A percentile compares a stretch with the other conserved stretches of the same genome.
Evolutionary conservation across 1,139 yeast species (phyloP).

Genomic region (Williopsis jadinii): DNA sequence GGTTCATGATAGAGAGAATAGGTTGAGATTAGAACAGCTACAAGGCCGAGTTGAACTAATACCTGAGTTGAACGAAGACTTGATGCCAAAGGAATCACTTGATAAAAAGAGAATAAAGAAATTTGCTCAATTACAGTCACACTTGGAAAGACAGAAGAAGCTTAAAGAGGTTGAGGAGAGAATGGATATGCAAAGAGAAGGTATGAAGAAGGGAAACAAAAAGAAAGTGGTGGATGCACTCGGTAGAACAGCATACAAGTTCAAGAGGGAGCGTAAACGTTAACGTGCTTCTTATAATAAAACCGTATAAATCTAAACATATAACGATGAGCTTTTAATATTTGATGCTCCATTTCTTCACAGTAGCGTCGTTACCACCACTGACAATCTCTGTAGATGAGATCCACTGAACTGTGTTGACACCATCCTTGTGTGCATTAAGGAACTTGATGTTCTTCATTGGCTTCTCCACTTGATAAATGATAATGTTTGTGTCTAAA

Average conservation of each 20-base stretch:
- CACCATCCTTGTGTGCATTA: slow-evolving; percentile 89
- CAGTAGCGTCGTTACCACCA: slow-evolving; percentile 76
- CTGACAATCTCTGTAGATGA: slow-evolving; percentile 44
- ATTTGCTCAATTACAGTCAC: slow-evolving; percentile 45
- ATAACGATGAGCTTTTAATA: slow-evolving; percentile 3
- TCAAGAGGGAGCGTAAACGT: slow-evolving; percentile 82
- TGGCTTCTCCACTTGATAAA: slow-evolving; percentile 76
- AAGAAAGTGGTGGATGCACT: slow-evolving; percentile 59
- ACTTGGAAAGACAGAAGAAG: slow-evolving; percentile 62
- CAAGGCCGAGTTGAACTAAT: slow-evolving; percentile 28
- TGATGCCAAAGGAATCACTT: slow-evolving; percentile 33
- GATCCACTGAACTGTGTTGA: slow-evolving; percentile 67
- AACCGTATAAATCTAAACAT: neutral
- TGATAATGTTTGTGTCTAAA: slow-evolving; percentile 70
- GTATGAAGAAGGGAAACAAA: slow-evolving; percentile 86
- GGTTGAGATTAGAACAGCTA: slow-evolving; percentile 60
- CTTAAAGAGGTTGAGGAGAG: slow-evolving; percentile 61
- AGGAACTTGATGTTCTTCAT: slow-evolving; percentile 64
- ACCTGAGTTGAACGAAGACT: slow-evolving; percentile 20
- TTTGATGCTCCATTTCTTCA: slow-evolving; percentile 63
- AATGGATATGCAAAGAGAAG: slow-evolving; percentile 73
- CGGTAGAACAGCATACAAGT: slow-evolving; percentile 71
- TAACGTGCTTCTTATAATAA: slow-evolving; percentile 22
- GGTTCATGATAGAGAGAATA: slow-evolving; percentile 61
- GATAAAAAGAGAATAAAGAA: slow-evolving; percentile 54